Conservation (phyloP, 306 rosid species). For the Cucumis melo region DNA sequence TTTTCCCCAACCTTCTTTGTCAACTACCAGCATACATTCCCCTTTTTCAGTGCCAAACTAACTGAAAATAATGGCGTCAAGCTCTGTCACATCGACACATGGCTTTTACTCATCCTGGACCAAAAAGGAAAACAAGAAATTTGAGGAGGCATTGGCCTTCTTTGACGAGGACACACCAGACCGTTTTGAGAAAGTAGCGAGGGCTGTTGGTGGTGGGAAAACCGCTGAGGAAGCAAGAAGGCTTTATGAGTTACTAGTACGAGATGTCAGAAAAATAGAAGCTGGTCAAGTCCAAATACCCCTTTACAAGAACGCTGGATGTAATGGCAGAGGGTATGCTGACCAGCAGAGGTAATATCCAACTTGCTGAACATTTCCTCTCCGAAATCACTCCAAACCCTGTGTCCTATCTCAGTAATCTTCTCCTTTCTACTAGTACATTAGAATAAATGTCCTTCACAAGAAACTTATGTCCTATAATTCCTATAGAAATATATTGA, state of each 20-base stretch:
- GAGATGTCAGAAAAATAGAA: conserved; percentile 63
- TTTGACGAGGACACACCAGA: conserved; percentile 73
- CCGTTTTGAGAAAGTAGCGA: conserved; percentile 78
- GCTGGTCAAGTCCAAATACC: conserved; percentile 60
- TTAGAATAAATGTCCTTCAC: not conserved
- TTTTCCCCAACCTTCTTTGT: not conserved
- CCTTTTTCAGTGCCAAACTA: not conserved
- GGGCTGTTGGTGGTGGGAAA: conserved; percentile 79
- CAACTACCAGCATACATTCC: not conserved
- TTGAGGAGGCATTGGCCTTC: conserved; percentile 83
- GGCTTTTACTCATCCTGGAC: conserved; percentile 44
- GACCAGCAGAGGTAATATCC: conserved; percentile 35
- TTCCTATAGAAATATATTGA: not conserved
- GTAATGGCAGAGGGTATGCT: conserved; percentile 20
- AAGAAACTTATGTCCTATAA: not conserved
- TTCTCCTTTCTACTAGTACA: not conserved
- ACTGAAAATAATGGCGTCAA: conserved; percentile 23
- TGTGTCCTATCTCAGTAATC: not conserved
- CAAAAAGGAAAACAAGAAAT: conserved; percentile 54
- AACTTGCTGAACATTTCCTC: not conserved
- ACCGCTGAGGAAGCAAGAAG: conserved; percentile 55
- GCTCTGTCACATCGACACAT: conserved; percentile 16
- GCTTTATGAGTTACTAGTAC: conserved; percentile 65
- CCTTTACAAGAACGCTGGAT: conserved; percentile 27
- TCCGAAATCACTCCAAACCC: not conserved